Base-by-base conservation (phyloP, 2,329 filamentous ascomycete genomes). In the Trichoderma pleuroti region DNA sequence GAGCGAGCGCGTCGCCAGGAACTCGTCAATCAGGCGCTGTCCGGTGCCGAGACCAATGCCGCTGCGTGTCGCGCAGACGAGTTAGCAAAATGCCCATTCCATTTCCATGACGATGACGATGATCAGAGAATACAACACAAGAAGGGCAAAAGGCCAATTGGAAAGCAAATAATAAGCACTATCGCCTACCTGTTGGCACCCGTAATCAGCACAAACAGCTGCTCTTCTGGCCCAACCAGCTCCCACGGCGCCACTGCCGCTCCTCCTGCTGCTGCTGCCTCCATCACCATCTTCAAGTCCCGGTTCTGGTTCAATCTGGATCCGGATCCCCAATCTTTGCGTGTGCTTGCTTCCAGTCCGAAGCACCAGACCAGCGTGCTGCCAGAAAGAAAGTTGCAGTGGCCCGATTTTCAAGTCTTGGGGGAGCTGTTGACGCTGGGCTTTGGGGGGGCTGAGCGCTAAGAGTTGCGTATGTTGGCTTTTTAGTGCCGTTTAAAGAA, bases 11-110 rank as follows among this genome's bases (percentile, higher is more conserved):
- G 88, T 88, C 71, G 85, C 83, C 72, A 97, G 88, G 84, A 97
- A 98, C 76, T 97, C 93, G 83, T 97, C 93, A 75, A 97, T 95
- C 70, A 97, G 86, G 72, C 93, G 92, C 77, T 92, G 89, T 79
- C 92, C 92, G 75, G 93, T 94, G 69, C 91, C 91, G 76, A 95
- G 92, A 57, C 95, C 95, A 57, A 98, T 89, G 72, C 95, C 95
- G 79, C 95, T 98, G 80, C 36, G 28, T 39, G 30, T 42, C 30
- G 39, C 30, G 28, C 56, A 28, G n/a, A n/a, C 21, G 9, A 14
- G 62, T 71, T 54, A 71, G 69, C 70, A 49, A 49, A 32, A 39
- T 7, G 28, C 11, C 16, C 56, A 34, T 21, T 34, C 28, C 10
- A 34, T 34, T n/a, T n/a, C n/a, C n/a, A 28, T 28, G 8, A n/a